These are phyloP conservation scores for Tylopilus intermedius DNA, from an alignment of 768 basidiomycete species.

Conservation along the genomic window DNA sequence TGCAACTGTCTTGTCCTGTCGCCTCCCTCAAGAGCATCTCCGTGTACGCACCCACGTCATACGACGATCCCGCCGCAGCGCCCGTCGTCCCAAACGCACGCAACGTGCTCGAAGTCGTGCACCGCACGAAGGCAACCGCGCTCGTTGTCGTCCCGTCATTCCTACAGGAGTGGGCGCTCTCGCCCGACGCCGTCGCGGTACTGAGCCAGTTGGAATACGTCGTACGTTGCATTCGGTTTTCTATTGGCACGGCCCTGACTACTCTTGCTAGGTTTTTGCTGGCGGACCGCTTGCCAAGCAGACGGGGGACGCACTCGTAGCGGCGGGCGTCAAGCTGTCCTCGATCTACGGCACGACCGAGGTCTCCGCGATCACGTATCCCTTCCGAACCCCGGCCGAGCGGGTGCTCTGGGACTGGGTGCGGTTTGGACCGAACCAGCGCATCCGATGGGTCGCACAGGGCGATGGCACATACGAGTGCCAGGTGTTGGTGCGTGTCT, in stretches of 20 bases:
- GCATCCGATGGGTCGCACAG: slow-evolving; percentile 33
- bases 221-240: slow-evolving; percentile 7
- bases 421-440: slow-evolving; percentile 20
- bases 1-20: slow-evolving; percentile 16
- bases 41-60: slow-evolving; percentile 20
- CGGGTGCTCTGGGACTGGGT: slow-evolving; percentile 34
- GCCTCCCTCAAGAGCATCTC: slow-evolving; percentile 10
- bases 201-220: slow-evolving; percentile 17
- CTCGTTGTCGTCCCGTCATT: slow-evolving; percentile 17
- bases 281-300: slow-evolving; percentile 36
- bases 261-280: background rate
- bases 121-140: slow-evolving; percentile 10
- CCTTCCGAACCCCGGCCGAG: slow-evolving; percentile 13
- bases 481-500: slow-evolving; percentile 32
- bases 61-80: slow-evolving; percentile 3
- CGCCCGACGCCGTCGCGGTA: slow-evolving; percentile 12
- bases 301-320: slow-evolving; percentile 27
- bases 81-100: slow-evolving; percentile 21
- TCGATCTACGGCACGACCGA: slow-evolving; percentile 38
- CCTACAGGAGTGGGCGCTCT: slow-evolving; percentile 23
- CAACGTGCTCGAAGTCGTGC: slow-evolving; percentile 18
- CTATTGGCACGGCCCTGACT: too few relatives aligned
- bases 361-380: slow-evolving; percentile 20
- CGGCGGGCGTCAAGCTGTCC: slow-evolving; percentile 31
- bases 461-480: slow-evolving; percentile 37